Conservation (phyloP, 2,329 filamentous ascomycete genomes). For the Ophiostoma novo-ulmi region DNA sequence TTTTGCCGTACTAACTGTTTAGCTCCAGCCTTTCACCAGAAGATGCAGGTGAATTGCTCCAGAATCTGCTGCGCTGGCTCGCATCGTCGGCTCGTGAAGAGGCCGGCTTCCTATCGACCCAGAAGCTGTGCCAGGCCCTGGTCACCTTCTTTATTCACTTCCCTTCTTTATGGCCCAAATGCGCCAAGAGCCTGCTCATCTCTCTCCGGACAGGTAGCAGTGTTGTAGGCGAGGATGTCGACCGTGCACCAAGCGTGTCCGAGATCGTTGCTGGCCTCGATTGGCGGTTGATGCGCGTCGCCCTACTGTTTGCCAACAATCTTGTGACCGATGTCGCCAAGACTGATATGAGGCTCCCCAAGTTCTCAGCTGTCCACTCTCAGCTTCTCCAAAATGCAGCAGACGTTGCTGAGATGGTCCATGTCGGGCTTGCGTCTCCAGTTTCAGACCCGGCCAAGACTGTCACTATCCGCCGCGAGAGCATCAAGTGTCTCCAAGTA, state of each 20-base stretch:
- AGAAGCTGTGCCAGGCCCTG: constrained; percentile 72
- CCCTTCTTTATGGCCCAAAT: constrained; percentile 60
- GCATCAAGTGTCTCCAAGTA: constrained; percentile 59
- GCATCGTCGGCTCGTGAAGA: constrained; percentile 48
- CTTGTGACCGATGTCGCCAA: constrained; percentile 65
- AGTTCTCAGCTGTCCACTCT: constrained; percentile 52
- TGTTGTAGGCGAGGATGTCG: constrained; percentile 45
- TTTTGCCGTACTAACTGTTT: constrained; percentile 35
- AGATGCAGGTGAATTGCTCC: constrained; percentile 55
- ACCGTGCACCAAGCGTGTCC: constrained; percentile 40
- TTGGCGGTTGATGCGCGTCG: constrained; percentile 48
- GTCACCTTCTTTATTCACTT: constrained; percentile 71
- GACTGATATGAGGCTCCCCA: constrained; percentile 56
- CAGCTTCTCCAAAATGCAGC: constrained; percentile 48
- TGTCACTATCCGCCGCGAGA: constrained; percentile 45
- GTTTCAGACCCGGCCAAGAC: constrained; percentile 7
- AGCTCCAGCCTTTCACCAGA: constrained; percentile 50
- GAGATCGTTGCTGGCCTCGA: constrained; percentile 44
- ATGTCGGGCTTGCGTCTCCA: constrained; percentile 26
- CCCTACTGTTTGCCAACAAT: constrained; percentile 60
- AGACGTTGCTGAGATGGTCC: constrained; percentile 47
- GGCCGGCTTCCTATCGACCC: constrained; percentile 57
- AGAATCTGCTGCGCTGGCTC: constrained; percentile 59
- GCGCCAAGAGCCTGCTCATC: constrained; percentile 57
- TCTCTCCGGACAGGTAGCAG: constrained; percentile 49